Evolutionary conservation across 176 grass and related monocot genomes (phyloP), one percentile per base, ranked within the genome.

Genomic region (barley (Hordeum vulgare)): DNA sequence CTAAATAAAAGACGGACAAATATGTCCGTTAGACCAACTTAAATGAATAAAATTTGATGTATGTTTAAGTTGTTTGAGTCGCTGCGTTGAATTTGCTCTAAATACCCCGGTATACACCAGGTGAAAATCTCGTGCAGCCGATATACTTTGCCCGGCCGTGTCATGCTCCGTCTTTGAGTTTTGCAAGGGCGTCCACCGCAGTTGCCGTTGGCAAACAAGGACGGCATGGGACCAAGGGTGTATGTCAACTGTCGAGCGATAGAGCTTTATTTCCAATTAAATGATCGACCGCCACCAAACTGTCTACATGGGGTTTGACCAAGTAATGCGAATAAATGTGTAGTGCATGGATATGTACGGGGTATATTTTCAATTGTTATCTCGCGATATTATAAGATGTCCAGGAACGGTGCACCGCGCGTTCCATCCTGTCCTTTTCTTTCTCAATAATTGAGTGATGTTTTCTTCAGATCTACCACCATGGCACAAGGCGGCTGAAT

Each of bases 391-490:
- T 39, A 49, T 49, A 39, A 66, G 0, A 69, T 28, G 63, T 36
- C 21, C 29, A 20, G 24, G 37, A 20, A 34, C 6, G 3, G 35
- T 27, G 37, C 13, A 40, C 40, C 25, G 11, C 21, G 1, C 13
- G 29, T 81, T 87, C 62, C 20, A 69, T 60, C n/a, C 4, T n/a
- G 76, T 80, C 68, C 5, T 15, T 68, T 34, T 65, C 20, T 80
- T 20, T 21, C 51, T 21, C 51, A 54, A 54, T 54, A 54, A 54
- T 54, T 18, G 51, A 54, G 18, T 54, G 51, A 54, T 54, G 51
- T 54, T 54, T 54, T 54, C 17, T 54, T 54, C 18, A 8, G 51
- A 54, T 54, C 18, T 54, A 54, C 51, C 47, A 51, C 47, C 18
- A 54, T 54, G 6, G 18, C 51, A 54, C 51, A 3, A 54, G 51